phyloP scores from a whole-genome alignment of 2,329 filamentous ascomycete genomes.

The Scortechinia acanthostroma region DNA sequence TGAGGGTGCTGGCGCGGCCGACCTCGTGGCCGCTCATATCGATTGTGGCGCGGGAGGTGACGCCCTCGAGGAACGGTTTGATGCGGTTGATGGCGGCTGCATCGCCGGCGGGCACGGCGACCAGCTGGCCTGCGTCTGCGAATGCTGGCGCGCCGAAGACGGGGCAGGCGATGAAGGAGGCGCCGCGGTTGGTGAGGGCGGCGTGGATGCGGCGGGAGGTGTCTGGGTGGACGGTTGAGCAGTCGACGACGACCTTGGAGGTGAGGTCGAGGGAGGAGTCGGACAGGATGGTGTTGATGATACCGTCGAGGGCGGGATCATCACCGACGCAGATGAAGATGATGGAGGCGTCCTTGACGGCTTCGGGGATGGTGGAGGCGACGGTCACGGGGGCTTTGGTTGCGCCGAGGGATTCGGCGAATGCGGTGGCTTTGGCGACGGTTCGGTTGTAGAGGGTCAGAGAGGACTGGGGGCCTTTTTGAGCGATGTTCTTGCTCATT shows the following conservation, averaged over 20 bases:
- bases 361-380: constrained; percentile 50
- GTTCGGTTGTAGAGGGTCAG: constrained; percentile 79
- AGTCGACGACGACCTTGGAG: constrained; percentile 78
- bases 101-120: constrained; percentile 68
- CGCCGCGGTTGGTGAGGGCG: constrained; percentile 48
- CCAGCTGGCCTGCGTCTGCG: constrained; percentile 64
- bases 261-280: constrained; percentile 32
- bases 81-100: constrained; percentile 51
- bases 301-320: constrained; percentile 64
- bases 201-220: constrained; percentile 64
- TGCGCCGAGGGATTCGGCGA: constrained; percentile 49
- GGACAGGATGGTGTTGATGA: constrained; percentile 48
- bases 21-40: constrained; percentile 47
- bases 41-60: constrained; percentile 63
- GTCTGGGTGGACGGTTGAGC: constrained; percentile 80
- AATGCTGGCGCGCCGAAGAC: constrained; percentile 68
- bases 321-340: constrained; percentile 78
- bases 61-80: constrained; percentile 65
- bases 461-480: constrained; percentile 70
- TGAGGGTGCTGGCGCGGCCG: constrained; percentile 58
- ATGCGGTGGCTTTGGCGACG: constrained; percentile 51
- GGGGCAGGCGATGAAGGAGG: constrained; percentile 68
- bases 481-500: constrained; percentile 77
- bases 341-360: constrained; percentile 63
- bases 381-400: constrained; percentile 61